phyloP scores from a whole-genome alignment of 305 asterid species.

The Withania somnifera region DNA sequence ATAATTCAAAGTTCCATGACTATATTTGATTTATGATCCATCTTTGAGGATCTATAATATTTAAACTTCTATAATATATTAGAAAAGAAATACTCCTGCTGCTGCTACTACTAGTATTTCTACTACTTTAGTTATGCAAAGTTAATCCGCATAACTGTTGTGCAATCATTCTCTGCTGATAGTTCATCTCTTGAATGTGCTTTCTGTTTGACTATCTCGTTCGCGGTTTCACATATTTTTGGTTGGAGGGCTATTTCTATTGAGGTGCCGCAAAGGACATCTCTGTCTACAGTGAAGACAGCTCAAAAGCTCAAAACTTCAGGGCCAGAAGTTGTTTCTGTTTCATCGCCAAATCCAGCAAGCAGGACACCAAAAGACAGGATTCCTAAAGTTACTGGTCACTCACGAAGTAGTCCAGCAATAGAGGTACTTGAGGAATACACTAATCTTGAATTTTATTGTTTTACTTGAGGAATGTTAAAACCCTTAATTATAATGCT shows the following conservation, averaged over 20 bases:
- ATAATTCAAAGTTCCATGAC: neutral
- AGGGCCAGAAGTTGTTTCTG: conserved; percentile 31
- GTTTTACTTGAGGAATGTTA: no score
- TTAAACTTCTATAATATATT: neutral
- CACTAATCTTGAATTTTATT: neutral
- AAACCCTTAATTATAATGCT: no score
- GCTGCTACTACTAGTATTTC: neutral
- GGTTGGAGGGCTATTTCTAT: conserved; percentile 38
- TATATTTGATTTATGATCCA: neutral
- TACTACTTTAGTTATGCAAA: neutral
- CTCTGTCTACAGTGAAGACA: conserved; percentile 39
- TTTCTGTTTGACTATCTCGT: neutral
- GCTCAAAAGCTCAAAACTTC: conserved; percentile 43
- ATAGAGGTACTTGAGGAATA: conserved; percentile 38
- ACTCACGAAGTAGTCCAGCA: conserved; percentile 62
- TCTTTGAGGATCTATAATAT: neutral
- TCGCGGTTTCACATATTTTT: neutral
- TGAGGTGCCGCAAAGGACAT: conserved; percentile 49
- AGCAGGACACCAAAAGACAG: conserved; percentile 49
- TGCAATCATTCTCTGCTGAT: neutral
- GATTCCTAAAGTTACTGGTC: conserved; percentile 54
- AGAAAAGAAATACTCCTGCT: neutral
- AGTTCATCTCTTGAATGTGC: neutral
- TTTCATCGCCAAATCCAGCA: conserved; percentile 38
- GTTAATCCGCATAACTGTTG: neutral